Evolutionary conservation across 805 yeast genomes (phyloP).

Genomic region (Sporopachydermia quercuum): DNA sequence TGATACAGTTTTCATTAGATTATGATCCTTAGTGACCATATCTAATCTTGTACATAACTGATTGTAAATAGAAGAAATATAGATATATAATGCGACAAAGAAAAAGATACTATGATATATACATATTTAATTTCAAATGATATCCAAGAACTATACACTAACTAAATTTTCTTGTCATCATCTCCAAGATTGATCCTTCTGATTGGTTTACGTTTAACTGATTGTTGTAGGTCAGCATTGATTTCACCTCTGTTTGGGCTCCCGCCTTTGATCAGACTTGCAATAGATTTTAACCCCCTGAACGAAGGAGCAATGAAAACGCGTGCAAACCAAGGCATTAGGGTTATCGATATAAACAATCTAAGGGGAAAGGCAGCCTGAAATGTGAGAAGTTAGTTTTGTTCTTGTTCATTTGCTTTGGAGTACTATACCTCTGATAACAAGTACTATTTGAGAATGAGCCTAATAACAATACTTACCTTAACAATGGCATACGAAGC

Average conservation of each 20-base stretch:
- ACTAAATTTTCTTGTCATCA: not conserved
- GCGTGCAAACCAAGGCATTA: not conserved
- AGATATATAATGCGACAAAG: not conserved
- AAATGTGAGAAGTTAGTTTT: not conserved
- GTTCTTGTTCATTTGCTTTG: not conserved
- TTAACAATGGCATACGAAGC: constrained; percentile 61
- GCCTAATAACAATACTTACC: constrained; percentile 10
- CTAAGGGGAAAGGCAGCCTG: constrained; percentile 1
- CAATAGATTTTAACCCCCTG: not conserved
- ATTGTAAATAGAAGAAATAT: not conserved
- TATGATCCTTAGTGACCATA: no score
- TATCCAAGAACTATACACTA: no score
- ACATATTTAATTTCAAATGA: not conserved
- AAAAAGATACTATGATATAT: not conserved
- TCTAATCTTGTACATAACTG: not conserved
- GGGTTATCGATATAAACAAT: not conserved
- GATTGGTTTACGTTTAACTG: not conserved
- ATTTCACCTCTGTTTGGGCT: not conserved
- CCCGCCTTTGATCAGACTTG: not conserved
- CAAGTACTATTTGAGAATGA: no score
- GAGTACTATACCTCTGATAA: not conserved
- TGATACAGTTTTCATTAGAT: no score
- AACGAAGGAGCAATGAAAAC: not conserved
- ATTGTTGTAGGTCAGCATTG: not conserved
- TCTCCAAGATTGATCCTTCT: not conserved